Conservation (phyloP, 805 yeast species). For the Teunomyces aglyptinius region DNA sequence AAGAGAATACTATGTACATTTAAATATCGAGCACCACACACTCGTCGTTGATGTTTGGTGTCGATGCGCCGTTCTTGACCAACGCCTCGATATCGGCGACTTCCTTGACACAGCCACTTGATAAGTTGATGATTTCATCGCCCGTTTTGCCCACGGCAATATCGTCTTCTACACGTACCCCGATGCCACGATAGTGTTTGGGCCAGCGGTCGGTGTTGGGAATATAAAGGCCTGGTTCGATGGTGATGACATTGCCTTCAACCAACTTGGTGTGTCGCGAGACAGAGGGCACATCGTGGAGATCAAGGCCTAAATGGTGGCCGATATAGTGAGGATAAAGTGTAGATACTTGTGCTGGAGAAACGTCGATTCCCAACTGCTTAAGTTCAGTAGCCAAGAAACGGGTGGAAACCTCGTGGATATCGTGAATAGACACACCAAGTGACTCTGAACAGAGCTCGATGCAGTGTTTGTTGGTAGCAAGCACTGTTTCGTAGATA, state of each 20-base stretch:
- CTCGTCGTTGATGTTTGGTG: constrained; percentile 41
- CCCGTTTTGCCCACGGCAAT: constrained; percentile 69
- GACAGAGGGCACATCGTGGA: constrained; percentile 73
- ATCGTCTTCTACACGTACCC: constrained; percentile 94
- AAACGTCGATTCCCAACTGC: constrained; percentile 66
- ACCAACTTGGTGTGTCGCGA: constrained; percentile 54
- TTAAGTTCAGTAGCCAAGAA: constrained; percentile 61
- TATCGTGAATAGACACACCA: constrained; percentile 60
- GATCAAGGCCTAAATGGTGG: constrained; percentile 90
- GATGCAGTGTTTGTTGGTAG: constrained; percentile 78
- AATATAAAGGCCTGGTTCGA: constrained; percentile 94
- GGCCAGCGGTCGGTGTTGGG: constrained; percentile 78
- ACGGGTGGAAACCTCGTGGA: constrained; percentile 69
- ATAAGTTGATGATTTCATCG: constrained; percentile 52
- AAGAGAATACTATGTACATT: not conserved
- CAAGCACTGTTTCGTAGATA: constrained; percentile 82
- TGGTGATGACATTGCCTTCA: constrained; percentile 81
- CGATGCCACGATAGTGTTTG: constrained; percentile 77
- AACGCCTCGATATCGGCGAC: constrained; percentile 74
- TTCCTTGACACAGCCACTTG: constrained; percentile 85
- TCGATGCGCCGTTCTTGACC: constrained; percentile 59
- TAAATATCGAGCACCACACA: constrained; percentile 18
- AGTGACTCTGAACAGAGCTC: constrained; percentile 56
- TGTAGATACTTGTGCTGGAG: constrained; percentile 51
- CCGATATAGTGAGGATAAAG: constrained; percentile 94